Base-by-base conservation (phyloP, 805 yeast genomes). In the Candida bentonensis region DNA sequence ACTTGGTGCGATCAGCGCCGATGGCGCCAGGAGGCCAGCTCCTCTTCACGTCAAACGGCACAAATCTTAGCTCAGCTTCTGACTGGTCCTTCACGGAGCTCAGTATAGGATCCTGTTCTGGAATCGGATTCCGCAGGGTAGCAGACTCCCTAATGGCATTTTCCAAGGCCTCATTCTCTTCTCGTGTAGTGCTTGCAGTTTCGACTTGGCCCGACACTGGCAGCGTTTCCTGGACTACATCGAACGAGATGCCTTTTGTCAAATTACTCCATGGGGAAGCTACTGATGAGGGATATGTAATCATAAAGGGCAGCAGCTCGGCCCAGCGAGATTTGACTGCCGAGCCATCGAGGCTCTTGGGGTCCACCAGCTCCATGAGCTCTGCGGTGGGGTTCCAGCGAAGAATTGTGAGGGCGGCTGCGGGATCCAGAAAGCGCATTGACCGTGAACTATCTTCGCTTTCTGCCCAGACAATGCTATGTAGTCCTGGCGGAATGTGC, bases 381-480 rank as follows among this genome's bases (percentile, higher is more conserved):
- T 67, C 71, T 21, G 42, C 46, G 17, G 58, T 59, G 3, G 23
- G 40, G 39, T 66, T 60, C 75, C 76, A 73, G 40, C 52, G 46
- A 9, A 67, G 44, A 0, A 59, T 43, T 1, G 66, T 36, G 13
- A 41, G 21, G 17, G 22, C 15, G 2, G 17, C 13, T n/a, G 43
- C 21, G 3, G 15, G 15, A 4, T 30, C 28, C 63, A 52, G 56
- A 57, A 46, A 48, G 23, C 39, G 40, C 2, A 79, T 80, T 45
- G 55, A 50, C 45, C 68, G 63, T 51, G 63, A 58, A 51, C 64
- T 73, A 33, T 53, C 43, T 3, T 53, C 49, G 42, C 54, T 58
- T 34, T 58, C 57, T 0, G 74, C 70, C 59, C 72, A 68, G 56
- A 79, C 84, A 11, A 78, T 50, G 1, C 76, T 57, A 56, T 79